Evolutionary conservation across 2,329 filamentous ascomycete species (phyloP).

Genomic region (Ascochyta koolunga): DNA sequence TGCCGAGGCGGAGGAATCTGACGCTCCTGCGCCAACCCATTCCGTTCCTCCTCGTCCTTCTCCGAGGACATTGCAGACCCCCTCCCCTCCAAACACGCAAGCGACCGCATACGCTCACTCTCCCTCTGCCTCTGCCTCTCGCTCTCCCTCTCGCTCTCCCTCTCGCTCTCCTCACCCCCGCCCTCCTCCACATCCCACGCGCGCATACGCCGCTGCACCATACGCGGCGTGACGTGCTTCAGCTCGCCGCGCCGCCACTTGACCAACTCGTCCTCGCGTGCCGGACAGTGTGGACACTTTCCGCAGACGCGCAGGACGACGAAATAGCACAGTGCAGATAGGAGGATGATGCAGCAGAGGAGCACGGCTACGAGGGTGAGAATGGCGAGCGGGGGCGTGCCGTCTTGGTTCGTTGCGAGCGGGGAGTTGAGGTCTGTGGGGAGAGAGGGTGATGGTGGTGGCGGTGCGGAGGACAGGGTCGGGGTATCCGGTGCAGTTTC

Average conservation of each 20-base stretch:
- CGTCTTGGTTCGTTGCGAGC: not conserved
- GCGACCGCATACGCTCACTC: not conserved
- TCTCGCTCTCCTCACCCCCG: not conserved
- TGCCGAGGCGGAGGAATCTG: not conserved
- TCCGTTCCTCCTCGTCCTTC: not conserved
- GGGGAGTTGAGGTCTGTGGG: not conserved
- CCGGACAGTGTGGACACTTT: not conserved
- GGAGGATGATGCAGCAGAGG: not conserved
- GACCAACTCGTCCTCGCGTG: not conserved
- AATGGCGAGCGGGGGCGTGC: not conserved
- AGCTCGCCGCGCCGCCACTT: conserved; percentile 1
- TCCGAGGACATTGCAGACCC: too few species aligned
- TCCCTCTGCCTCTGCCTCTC: not conserved
- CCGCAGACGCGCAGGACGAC: not conserved
- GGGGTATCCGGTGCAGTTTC: not conserved
- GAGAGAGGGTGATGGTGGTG: not conserved
- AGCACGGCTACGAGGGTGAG: not conserved
- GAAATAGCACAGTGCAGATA: not conserved
- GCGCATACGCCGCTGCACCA: not conserved
- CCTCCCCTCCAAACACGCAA: not conserved
- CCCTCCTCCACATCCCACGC: not conserved
- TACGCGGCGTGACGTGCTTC: not conserved
- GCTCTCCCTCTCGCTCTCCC: not conserved
- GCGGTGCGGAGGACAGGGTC: not conserved
- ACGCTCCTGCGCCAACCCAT: too few species aligned